A percentile compares a stretch with the other conserved stretches of the same genome.
These are phyloP conservation scores for Talaromyces rugulosus DNA, from an alignment of 2,329 filamentous ascomycete genomes.

Conservation along the genomic window DNA sequence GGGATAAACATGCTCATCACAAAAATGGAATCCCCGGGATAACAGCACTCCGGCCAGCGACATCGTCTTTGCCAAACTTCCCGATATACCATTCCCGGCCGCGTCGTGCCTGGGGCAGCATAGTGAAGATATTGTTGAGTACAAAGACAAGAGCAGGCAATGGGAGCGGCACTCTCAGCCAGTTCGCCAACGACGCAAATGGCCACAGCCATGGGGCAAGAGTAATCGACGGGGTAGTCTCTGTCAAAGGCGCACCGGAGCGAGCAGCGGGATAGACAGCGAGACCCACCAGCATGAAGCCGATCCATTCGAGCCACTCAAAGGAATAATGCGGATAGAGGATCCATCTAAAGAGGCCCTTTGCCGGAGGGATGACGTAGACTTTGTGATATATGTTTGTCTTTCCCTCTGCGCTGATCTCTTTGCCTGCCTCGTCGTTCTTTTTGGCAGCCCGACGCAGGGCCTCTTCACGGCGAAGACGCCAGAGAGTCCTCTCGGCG, in stretches of 20 bases:
- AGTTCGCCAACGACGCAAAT: conserved; percentile 23
- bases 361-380: conserved; percentile 77
- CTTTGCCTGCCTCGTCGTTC: conserved; percentile 18
- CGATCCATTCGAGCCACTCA: conserved; percentile 95
- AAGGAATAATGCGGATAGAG: conserved; percentile 92
- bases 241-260: background rate
- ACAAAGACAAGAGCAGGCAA: conserved; percentile 76
- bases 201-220: conserved; percentile 36
- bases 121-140: conserved; percentile 81
- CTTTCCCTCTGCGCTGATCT: conserved; percentile 19
- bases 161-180: conserved; percentile 47
- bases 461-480: conserved; percentile 71
- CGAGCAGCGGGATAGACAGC: conserved; percentile 26
- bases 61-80: conserved; percentile 79
- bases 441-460: conserved; percentile 38
- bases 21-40: conserved; percentile 52
- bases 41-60: conserved; percentile 70
- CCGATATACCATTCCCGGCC: conserved; percentile 83
- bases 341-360: conserved; percentile 75
- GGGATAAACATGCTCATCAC: conserved; percentile 14
- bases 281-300: conserved; percentile 65
- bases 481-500: conserved; percentile 84
- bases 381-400: conserved; percentile 66
- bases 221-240: conserved; percentile 20
- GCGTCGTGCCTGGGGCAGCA: conserved; percentile 79